Evolutionary conservation across 176 grass and related monocot species (phyloP).

Genomic region (Carex scoparia): DNA sequence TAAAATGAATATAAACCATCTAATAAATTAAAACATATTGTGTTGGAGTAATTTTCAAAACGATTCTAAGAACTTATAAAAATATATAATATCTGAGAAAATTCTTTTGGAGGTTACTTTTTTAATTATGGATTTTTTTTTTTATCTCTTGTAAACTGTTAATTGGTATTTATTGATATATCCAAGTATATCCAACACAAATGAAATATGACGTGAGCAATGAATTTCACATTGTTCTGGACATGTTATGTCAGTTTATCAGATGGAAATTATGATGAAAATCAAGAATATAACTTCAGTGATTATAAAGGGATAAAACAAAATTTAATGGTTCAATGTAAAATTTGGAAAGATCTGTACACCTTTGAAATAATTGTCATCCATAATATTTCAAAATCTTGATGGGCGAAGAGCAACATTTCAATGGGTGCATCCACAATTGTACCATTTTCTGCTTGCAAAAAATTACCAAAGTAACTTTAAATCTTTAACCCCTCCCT

Average conservation of each 20-base stretch:
- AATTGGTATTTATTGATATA: background rate
- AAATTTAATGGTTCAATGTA: background rate
- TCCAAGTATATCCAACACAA: background rate
- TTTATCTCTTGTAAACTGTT: background rate
- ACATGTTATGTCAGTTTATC: background rate
- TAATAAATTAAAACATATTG: no score
- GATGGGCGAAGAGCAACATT: background rate
- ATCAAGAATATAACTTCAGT: no score
- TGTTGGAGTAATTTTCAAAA: no score
- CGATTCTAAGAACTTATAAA: no score
- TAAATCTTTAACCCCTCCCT: background rate
- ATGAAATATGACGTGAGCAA: background rate
- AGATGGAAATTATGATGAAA: background rate
- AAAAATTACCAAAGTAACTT: background rate
- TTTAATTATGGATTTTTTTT: no score
- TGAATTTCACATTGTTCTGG: background rate
- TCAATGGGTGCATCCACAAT: background rate
- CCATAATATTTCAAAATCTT: background rate
- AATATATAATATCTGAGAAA: no score
- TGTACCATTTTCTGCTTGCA: background rate
- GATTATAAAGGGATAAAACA: background rate
- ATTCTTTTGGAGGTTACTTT: no score
- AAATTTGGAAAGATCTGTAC: background rate
- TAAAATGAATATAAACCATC: no score
- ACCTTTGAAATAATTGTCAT: background rate